Conservation (phyloP, 164 flowering plant species). For the Piper longum region DNA sequence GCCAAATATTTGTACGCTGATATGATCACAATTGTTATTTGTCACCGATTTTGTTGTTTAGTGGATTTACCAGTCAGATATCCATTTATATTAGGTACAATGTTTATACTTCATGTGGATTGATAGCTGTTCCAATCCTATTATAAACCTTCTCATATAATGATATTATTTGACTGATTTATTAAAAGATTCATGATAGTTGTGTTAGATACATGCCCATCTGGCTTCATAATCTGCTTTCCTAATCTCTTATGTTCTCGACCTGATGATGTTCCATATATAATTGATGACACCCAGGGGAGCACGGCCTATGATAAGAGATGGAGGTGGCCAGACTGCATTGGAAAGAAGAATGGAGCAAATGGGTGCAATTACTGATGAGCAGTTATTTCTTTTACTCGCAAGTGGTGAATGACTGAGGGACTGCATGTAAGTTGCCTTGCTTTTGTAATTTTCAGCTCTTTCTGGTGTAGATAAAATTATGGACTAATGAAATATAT, state of each 20-base stretch:
- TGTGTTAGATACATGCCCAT: too few relatives aligned
- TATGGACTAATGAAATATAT: neutral
- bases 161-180: too few relatives aligned
- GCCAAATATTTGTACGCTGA: neutral
- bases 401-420: slow-evolving; percentile 26
- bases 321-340: slow-evolving; percentile 59
- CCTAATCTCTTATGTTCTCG: neutral
- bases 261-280: neutral
- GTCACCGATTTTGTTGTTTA: neutral
- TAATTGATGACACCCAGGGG: slow-evolving; percentile 37
- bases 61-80: too few relatives aligned
- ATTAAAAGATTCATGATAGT: too few relatives aligned
- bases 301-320: slow-evolving; percentile 57
- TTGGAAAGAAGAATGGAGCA: slow-evolving; percentile 88
- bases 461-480: neutral
- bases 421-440: neutral
- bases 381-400: slow-evolving; percentile 66
- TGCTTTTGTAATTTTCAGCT: neutral
- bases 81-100: too few relatives aligned
- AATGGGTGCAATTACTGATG: slow-evolving; percentile 81
- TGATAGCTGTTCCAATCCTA: neutral
- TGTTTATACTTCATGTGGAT: neutral
- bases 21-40: too few relatives aligned
- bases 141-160: too few relatives aligned
- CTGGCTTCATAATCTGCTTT: neutral